phyloP scores from a whole-genome alignment of 306 rosid species.

The Rubus parviflorus region DNA sequence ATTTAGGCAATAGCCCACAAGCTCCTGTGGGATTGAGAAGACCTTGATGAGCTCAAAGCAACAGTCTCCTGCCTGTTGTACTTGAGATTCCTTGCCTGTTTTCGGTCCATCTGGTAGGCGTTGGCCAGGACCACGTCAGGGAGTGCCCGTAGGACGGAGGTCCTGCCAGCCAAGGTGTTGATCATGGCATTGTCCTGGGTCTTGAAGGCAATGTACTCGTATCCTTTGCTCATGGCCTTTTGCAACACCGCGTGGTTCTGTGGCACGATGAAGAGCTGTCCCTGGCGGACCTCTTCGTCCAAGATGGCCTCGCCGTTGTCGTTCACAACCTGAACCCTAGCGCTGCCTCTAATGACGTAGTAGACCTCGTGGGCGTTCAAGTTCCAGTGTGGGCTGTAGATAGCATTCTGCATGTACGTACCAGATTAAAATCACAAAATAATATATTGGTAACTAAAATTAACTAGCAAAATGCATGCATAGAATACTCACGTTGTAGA shows the following conservation, averaged over 20 bases:
- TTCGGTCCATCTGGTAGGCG: conserved; percentile 21
- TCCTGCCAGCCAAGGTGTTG: conserved; percentile 43
- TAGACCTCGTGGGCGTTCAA: conserved; percentile 48
- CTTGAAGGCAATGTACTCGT: conserved; percentile 39
- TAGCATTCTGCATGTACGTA: conserved; percentile 48
- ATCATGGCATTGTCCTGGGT: conserved; percentile 8
- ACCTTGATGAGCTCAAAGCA: conserved; percentile 32
- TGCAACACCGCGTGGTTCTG: conserved; percentile 56
- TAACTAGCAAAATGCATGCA: too few species aligned
- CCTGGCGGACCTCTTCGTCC: conserved; percentile 38
- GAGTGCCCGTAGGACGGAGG: conserved; percentile 31
- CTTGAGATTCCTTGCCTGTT: conserved; percentile 46
- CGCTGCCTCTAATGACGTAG: conserved; percentile 48
- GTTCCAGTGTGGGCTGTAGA: conserved; percentile 65
- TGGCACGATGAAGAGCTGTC: conserved; percentile 49
- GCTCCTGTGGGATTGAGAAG: background rate
- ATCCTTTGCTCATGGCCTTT: conserved; percentile 37
- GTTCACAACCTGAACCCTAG: conserved; percentile 51
- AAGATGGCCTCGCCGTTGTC: conserved; percentile 41
- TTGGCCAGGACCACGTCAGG: conserved; percentile 34
- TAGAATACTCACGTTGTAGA: conserved; percentile 27
- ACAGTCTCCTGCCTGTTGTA: conserved; percentile 33
- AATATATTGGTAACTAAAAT: too few species aligned
- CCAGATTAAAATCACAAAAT: too few species aligned
- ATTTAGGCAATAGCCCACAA: background rate